phyloP scores from a whole-genome alignment of 192 early-diverging fungal genomes.

The Backusella liffmaniae region DNA sequence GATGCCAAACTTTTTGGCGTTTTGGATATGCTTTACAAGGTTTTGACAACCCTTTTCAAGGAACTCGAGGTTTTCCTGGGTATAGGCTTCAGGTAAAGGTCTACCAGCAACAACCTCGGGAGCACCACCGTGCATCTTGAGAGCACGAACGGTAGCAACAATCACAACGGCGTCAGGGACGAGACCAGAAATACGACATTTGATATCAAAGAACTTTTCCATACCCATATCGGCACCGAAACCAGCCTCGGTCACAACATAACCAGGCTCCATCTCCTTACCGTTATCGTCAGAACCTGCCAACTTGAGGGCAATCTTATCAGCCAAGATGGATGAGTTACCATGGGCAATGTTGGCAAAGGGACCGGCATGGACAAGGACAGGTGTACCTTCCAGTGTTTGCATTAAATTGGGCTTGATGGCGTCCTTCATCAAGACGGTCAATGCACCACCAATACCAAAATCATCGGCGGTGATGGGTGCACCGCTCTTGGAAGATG shows the following conservation, averaged over 20 bases:
- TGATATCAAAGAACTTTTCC: conserved; percentile 99
- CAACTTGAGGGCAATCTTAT: conserved; percentile 92
- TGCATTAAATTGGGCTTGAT: conserved; percentile 99
- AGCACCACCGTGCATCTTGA: conserved; percentile 98
- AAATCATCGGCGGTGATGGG: conserved; percentile 96
- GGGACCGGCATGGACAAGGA: conserved; percentile 98
- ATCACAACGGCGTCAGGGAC: conserved; percentile 90
- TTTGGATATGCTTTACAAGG: conserved; percentile 88
- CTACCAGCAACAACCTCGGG: conserved; percentile 90
- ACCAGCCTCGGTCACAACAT: conserved; percentile 97
- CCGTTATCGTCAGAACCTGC: conserved; percentile 69
- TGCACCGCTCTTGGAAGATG: conserved; percentile 72
- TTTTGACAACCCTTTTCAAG: conserved; percentile 84
- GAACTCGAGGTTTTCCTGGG: conserved; percentile 83
- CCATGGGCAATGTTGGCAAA: conserved; percentile 99
- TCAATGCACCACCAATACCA: conserved; percentile 91
- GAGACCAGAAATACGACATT: conserved; percentile 88
- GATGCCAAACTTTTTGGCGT: conserved; percentile 71
- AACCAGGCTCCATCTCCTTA: conserved; percentile 62
- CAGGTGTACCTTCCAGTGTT: conserved; percentile 98
- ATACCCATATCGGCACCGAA: conserved; percentile 99
- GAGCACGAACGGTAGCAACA: conserved; percentile 89
- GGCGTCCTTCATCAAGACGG: conserved; percentile 98
- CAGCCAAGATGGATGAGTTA: conserved; percentile 95
- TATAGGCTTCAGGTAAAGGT: conserved; percentile 88